These are phyloP conservation scores for Gossypium davidsonii DNA, from an alignment of 441 rosid species.

Conservation along the genomic window DNA sequence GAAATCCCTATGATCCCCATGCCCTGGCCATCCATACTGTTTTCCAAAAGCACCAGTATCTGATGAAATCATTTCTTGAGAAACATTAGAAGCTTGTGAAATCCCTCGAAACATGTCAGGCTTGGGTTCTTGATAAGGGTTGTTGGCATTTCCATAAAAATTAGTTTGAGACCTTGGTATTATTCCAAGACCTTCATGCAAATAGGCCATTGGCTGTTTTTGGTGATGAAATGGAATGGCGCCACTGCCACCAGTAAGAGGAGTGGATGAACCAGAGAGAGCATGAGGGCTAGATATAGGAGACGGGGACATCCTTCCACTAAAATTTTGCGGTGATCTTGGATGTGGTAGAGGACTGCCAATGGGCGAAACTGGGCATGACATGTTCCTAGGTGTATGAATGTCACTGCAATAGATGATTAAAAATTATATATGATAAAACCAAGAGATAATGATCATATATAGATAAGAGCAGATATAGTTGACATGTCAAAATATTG, in stretches of 20 bases:
- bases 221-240: slow-evolving; percentile 48
- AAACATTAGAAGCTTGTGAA: slow-evolving; percentile 46
- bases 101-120: slow-evolving; percentile 48
- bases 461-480: not conserved
- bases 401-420: slow-evolving; percentile 33
- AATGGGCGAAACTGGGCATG: slow-evolving; percentile 50
- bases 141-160: slow-evolving; percentile 32
- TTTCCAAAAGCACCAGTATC: slow-evolving; percentile 28
- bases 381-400: slow-evolving; percentile 39
- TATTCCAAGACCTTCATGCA: slow-evolving; percentile 49
- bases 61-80: slow-evolving; percentile 45
- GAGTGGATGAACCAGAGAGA: slow-evolving; percentile 54
- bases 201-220: slow-evolving; percentile 39
- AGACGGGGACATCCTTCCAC: slow-evolving; percentile 54
- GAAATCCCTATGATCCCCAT: slow-evolving; percentile 33
- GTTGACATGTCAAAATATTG: not conserved
- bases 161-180: slow-evolving; percentile 37
- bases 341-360: slow-evolving; percentile 54
- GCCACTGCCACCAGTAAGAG: slow-evolving; percentile 47
- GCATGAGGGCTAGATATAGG: slow-evolving; percentile 55
- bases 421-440: not conserved
- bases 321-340: slow-evolving; percentile 41
- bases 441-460: not conserved
- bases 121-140: slow-evolving; percentile 45
- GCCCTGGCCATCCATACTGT: slow-evolving; percentile 28